phyloP scores from a whole-genome alignment of 2,329 filamentous ascomycete genomes.

The Curvularia verruculosa region DNA sequence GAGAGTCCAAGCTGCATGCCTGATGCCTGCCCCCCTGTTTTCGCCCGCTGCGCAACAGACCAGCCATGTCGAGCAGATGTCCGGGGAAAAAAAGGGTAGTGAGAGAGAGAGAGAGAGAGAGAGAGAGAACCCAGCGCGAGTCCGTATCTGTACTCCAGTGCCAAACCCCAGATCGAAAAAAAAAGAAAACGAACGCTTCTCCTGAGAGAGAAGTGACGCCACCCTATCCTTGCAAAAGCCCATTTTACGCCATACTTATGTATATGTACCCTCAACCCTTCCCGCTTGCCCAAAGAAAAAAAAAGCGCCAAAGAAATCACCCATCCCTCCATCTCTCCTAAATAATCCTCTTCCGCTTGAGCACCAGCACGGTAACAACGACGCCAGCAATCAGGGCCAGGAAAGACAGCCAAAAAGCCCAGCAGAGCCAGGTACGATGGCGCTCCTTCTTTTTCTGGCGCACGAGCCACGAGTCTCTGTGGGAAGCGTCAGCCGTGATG shows the following conservation, averaged over 20 bases:
- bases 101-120: too few relatives aligned
- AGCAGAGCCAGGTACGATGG: slow-evolving; percentile 57
- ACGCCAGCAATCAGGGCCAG: slow-evolving; percentile 54
- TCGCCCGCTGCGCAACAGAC: not conserved
- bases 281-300: not conserved
- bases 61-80: not conserved
- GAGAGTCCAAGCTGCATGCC: not conserved
- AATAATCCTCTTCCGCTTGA: slow-evolving; percentile 42
- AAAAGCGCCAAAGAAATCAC: not conserved
- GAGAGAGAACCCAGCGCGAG: too few relatives aligned
- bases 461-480: slow-evolving; percentile 61
- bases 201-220: not conserved
- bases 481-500: slow-evolving; percentile 35
- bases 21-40: slow-evolving; percentile 1
- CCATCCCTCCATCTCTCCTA: slow-evolving; percentile 12
- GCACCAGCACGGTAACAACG: slow-evolving; percentile 55
- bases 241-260: not conserved
- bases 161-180: too few relatives aligned
- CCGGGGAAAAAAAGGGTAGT: not conserved
- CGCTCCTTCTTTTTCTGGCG: slow-evolving; percentile 56
- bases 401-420: slow-evolving; percentile 55
- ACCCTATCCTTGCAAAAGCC: too few relatives aligned
- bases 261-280: not conserved
- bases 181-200: too few relatives aligned
- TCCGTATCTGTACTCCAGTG: not conserved